These are phyloP conservation scores for Guyanaporus albipodus DNA, from an alignment of 768 basidiomycete genomes.

Conservation along the genomic window DNA sequence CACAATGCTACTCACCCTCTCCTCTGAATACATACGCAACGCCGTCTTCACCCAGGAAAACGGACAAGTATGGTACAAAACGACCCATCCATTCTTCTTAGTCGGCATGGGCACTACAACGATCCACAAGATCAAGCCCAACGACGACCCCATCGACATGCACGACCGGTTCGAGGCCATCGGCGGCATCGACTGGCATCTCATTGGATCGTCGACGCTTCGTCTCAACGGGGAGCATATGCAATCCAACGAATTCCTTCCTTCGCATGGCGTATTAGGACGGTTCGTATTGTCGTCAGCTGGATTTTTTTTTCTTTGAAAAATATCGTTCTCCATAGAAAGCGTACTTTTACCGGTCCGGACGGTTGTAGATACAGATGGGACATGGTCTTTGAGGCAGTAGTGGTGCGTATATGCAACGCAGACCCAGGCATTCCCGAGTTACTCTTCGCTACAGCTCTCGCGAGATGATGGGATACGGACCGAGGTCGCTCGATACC, in stretches of 20 bases:
- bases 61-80: constrained; percentile 31
- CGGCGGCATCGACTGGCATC: constrained; percentile 35
- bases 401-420: constrained; percentile 15
- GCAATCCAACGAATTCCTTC: constrained; percentile 24
- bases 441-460: constrained; percentile 8
- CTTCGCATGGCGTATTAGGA: constrained; percentile 18
- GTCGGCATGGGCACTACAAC: constrained; percentile 19
- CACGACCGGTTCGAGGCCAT: constrained; percentile 29
- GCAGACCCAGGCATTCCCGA: too few species aligned
- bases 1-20: constrained; percentile 23
- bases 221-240: constrained; percentile 26
- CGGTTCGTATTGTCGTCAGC: constrained; percentile 15
- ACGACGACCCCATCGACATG: constrained; percentile 20
- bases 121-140: constrained; percentile 24
- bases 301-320: neutral
- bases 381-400: constrained; percentile 17
- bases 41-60: constrained; percentile 20
- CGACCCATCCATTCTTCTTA: constrained; percentile 13
- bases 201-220: constrained; percentile 28
- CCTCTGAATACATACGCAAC: constrained; percentile 21
- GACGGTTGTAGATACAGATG: constrained; percentile 35
- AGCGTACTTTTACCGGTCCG: constrained; percentile 31
- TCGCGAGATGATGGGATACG: constrained; percentile 15
- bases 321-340: constrained; percentile 5
- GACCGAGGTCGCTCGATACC: constrained; percentile 20